These are phyloP conservation scores for Xerocomus potaroensis DNA, from an alignment of 768 basidiomycete genomes.

Conservation along the genomic window DNA sequence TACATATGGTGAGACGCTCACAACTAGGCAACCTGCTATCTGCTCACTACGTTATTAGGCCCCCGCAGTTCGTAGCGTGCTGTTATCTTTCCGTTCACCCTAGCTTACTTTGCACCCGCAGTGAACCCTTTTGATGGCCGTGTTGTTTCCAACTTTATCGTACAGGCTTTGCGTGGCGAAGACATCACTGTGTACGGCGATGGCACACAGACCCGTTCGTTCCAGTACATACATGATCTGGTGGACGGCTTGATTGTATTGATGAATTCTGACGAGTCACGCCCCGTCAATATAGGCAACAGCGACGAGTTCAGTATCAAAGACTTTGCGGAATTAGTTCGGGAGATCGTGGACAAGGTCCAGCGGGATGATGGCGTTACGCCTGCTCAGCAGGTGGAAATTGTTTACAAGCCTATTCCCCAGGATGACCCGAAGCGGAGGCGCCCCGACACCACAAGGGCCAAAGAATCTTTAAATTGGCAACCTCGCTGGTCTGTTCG, in stretches of 20 bases:
- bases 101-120: constrained; percentile 31
- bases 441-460: constrained; percentile 88
- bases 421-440: constrained; percentile 94
- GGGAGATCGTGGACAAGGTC: constrained; percentile 90
- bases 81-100: constrained; percentile 1
- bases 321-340: constrained; percentile 89
- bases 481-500: constrained; percentile 89
- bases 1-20: constrained; percentile 59
- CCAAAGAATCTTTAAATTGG: constrained; percentile 82
- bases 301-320: constrained; percentile 94
- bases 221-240: constrained; percentile 98
- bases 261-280: constrained; percentile 93
- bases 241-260: constrained; percentile 88
- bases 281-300: constrained; percentile 96
- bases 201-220: constrained; percentile 88
- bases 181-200: constrained; percentile 98
- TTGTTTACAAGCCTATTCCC: constrained; percentile 79
- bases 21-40: neutral
- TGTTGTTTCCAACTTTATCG: constrained; percentile 98
- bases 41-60: constrained; percentile 22
- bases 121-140: constrained; percentile 98
- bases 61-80: constrained; percentile 64
- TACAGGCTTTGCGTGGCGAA: constrained; percentile 93
- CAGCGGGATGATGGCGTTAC: constrained; percentile 74
- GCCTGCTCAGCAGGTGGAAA: constrained; percentile 49